Percentiles rank a stretch among this genome's conserved stretches.
phyloP scores from a whole-genome alignment of 2,329 filamentous ascomycete species.

The Ascochyta viciae-villosae region DNA sequence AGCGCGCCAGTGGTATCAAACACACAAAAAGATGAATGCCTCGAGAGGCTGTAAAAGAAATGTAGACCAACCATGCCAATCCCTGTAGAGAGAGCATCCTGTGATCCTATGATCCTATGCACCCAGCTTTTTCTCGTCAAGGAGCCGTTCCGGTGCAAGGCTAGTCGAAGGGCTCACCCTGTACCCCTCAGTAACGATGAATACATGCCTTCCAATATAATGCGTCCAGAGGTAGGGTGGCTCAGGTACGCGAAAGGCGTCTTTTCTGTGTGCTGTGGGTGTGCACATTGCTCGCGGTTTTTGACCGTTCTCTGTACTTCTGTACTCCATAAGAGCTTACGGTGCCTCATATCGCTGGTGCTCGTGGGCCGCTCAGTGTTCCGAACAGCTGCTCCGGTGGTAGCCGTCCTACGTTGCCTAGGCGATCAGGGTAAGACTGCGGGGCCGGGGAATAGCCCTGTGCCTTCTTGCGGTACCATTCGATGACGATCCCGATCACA shows the following conservation, averaged over 20 bases:
- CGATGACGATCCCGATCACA: conserved; percentile 74
- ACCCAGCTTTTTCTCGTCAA: neutral
- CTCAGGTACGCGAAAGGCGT: neutral
- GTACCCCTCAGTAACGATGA: neutral
- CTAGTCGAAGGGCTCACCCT: neutral
- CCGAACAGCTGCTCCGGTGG: conserved; percentile 56
- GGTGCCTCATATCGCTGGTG: conserved; percentile 39
- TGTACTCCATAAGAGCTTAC: neutral
- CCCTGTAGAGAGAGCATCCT: neutral
- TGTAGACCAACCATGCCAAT: neutral
- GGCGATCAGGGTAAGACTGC: conserved; percentile 59
- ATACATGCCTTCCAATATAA: neutral
- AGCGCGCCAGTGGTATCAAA: conserved; percentile 24
- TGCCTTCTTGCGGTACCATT: conserved; percentile 76
- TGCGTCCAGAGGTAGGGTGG: neutral
- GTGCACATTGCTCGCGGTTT: neutral
- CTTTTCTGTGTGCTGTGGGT: neutral
- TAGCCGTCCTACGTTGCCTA: conserved; percentile 57
- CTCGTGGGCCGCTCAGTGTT: conserved; percentile 41
- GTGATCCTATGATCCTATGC: neutral
- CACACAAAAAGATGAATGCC: conserved; percentile 16
- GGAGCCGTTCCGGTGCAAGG: neutral
- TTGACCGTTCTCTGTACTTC: neutral
- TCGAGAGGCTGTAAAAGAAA: conserved; percentile 6
- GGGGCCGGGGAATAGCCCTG: conserved; percentile 84